Conservation (phyloP, 2,329 filamentous ascomycete species). For the Hypocrella siamensis region DNA sequence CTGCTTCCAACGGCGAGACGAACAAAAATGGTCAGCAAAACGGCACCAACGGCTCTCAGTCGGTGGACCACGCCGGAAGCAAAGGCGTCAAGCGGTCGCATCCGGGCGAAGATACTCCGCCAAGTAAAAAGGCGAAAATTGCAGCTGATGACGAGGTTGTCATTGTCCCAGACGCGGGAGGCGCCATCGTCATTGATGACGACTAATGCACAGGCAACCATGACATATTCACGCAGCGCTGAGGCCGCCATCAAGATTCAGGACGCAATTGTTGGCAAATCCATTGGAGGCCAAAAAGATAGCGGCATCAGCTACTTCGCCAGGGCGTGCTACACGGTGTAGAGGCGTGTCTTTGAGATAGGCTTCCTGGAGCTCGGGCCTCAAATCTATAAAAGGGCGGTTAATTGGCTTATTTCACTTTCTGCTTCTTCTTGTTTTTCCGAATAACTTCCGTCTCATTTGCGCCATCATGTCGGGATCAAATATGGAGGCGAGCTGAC, state of each 20-base stretch:
- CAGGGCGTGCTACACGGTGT: slow-evolving; percentile 47
- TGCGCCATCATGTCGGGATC: too few species aligned
- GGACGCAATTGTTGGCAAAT: slow-evolving; percentile 75
- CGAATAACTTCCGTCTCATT: too few species aligned
- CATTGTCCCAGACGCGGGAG: slow-evolving; percentile 36
- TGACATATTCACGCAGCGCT: slow-evolving; percentile 40
- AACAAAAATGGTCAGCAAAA: slow-evolving; percentile 18
- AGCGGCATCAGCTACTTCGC: slow-evolving; percentile 71
- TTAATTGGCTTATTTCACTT: slow-evolving; percentile 20
- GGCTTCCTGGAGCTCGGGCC: slow-evolving; percentile 19
- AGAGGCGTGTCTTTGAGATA: slow-evolving; percentile 41
- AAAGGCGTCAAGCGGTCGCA: slow-evolving; percentile 30
- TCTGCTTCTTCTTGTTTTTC: not conserved
- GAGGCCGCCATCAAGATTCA: slow-evolving; percentile 75
- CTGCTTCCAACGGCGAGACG: slow-evolving; percentile 22
- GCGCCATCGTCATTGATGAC: slow-evolving; percentile 53
- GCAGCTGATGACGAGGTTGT: slow-evolving; percentile 24
- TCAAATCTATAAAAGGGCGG: slow-evolving; percentile 18
- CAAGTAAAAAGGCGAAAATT: slow-evolving; percentile 33
- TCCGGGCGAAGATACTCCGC: slow-evolving; percentile 24
- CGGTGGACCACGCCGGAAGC: slow-evolving; percentile 12
- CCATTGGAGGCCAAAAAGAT: slow-evolving; percentile 61
- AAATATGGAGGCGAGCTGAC: too few species aligned
- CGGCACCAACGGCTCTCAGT: slow-evolving; percentile 22
- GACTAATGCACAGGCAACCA: slow-evolving; percentile 22